These are phyloP conservation scores for Coemansia sp. DNA, from an alignment of 371 early-diverging fungal species.

Conservation along the genomic window DNA sequence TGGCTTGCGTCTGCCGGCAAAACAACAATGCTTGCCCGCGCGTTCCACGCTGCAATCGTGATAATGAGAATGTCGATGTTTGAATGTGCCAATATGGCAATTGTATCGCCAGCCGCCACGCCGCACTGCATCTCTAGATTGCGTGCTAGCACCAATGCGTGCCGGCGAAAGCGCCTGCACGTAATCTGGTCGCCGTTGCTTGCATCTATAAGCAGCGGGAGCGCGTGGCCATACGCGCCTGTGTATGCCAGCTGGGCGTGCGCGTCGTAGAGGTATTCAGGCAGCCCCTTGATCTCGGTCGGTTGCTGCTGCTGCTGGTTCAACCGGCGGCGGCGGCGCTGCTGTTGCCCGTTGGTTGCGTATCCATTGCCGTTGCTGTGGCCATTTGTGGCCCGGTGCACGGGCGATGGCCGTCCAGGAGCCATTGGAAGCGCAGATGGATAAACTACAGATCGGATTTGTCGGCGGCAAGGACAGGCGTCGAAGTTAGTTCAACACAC, in stretches of 20 bases:
- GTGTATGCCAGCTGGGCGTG: slow-evolving; percentile 14
- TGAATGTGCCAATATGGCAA: slow-evolving; percentile 24
- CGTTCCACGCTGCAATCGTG: slow-evolving; percentile 29
- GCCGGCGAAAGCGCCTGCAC: slow-evolving; percentile 2
- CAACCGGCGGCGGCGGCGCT: not conserved
- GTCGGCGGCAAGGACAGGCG: no score
- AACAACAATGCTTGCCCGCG: slow-evolving; percentile 23
- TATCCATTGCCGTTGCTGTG: slow-evolving; percentile 1
- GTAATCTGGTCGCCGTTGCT: slow-evolving; percentile 13
- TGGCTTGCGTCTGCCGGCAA: slow-evolving; percentile 9
- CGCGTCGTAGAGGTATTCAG: slow-evolving; percentile 27
- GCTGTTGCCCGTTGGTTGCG: not conserved
- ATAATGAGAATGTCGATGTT: slow-evolving; percentile 28
- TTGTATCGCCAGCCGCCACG: slow-evolving; percentile 7
- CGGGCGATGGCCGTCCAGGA: slow-evolving; percentile 15
- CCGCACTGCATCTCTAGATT: slow-evolving; percentile 10
- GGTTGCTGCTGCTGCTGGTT: not conserved
- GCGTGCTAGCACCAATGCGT: slow-evolving; percentile 13
- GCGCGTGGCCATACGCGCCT: slow-evolving; percentile 1
- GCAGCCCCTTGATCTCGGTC: slow-evolving; percentile 13
- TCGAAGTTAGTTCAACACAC: no score
- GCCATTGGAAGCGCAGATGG: slow-evolving; percentile 7
- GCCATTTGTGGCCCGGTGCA: slow-evolving; percentile 1
- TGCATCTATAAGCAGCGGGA: slow-evolving; percentile 23
- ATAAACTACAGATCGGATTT: not conserved